Evolutionary conservation across 768 basidiomycete genomes (phyloP).

Genomic region (Russula ochroleuca): DNA sequence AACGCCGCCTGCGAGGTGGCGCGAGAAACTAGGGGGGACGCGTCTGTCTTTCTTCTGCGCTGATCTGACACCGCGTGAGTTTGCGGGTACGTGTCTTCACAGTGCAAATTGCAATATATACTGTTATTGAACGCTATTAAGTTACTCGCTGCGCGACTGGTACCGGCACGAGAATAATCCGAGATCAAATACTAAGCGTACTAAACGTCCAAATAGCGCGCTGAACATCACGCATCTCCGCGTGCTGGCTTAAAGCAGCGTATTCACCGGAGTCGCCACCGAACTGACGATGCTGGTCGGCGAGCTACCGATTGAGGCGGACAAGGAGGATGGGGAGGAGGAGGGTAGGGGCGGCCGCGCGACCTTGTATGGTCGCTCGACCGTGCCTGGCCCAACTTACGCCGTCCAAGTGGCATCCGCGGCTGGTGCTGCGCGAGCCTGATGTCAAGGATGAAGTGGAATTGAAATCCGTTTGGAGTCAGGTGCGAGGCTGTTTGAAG

Average conservation of each 20-base stretch:
- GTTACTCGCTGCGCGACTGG: constrained; percentile 35
- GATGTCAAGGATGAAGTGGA: constrained; percentile 36
- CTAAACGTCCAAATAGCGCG: too few species aligned
- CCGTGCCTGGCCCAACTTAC: constrained; percentile 2
- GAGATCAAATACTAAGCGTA: too few species aligned
- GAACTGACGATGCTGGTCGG: too few species aligned
- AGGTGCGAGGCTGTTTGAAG: constrained; percentile 47
- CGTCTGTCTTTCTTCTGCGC: constrained; percentile 68
- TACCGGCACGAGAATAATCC: constrained; percentile 37
- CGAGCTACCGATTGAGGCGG: too few species aligned
- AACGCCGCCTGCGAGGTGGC: constrained; percentile 36
- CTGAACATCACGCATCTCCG: too few species aligned
- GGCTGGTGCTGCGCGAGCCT: constrained; percentile 35
- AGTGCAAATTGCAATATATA: too few species aligned
- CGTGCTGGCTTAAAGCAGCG: too few species aligned
- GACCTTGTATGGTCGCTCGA: too few species aligned
- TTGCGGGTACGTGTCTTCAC: constrained; percentile 41
- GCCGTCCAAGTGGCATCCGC: constrained; percentile 23
- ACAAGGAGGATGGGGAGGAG: too few species aligned
- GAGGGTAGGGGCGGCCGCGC: too few species aligned
- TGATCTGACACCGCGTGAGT: constrained; percentile 57
- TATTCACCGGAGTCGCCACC: too few species aligned
- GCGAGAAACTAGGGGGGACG: constrained; percentile 31
- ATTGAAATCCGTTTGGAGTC: constrained; percentile 30
- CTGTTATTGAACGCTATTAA: too few species aligned